These are phyloP conservation scores for Boletellus ananas DNA, from an alignment of 768 basidiomycete genomes.

Conservation along the genomic window DNA sequence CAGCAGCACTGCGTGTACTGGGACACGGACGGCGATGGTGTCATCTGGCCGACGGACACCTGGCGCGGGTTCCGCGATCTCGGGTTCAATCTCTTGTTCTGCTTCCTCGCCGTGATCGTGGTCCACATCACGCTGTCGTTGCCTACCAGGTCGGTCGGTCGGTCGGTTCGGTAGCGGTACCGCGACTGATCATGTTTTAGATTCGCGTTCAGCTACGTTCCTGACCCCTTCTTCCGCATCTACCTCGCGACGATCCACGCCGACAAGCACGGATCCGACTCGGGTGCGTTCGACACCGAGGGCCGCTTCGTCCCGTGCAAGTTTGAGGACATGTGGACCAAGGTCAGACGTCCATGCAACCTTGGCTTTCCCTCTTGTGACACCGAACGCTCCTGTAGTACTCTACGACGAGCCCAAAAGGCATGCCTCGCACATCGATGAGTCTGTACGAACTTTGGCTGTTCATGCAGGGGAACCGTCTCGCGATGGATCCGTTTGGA, in stretches of 20 bases:
- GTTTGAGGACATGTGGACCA: slow-evolving; percentile 44
- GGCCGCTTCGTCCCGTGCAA: slow-evolving; percentile 39
- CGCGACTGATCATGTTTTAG: slow-evolving; percentile 1
- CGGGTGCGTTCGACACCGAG: slow-evolving; percentile 39
- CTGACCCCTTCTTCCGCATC: slow-evolving; percentile 42
- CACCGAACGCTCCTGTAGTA: slow-evolving; percentile 10
- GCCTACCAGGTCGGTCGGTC: slow-evolving; percentile 24
- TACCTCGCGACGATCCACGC: slow-evolving; percentile 33
- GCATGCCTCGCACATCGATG: slow-evolving; percentile 18
- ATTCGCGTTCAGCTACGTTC: slow-evolving; percentile 24
- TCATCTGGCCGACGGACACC: slow-evolving; percentile 45
- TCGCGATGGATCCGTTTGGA: slow-evolving; percentile 37
- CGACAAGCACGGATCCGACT: slow-evolving; percentile 43
- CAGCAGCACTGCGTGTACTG: slow-evolving; percentile 42
- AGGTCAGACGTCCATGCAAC: slow-evolving; percentile 18
- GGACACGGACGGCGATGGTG: slow-evolving; percentile 39
- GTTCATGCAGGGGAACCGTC: slow-evolving; percentile 28
- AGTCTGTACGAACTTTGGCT: slow-evolving; percentile 32
- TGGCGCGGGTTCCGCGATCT: slow-evolving; percentile 39
- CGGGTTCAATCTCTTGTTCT: slow-evolving; percentile 39
- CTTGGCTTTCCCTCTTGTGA: not conserved
- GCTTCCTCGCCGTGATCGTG: slow-evolving; percentile 32
- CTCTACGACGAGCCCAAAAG: slow-evolving; percentile 3
- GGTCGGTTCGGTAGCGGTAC: not conserved
- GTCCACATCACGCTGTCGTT: slow-evolving; percentile 37